Evolutionary conservation across 352 stramenopile genomes (phyloP).

Genomic region (Pythium vanterpoolii): DNA sequence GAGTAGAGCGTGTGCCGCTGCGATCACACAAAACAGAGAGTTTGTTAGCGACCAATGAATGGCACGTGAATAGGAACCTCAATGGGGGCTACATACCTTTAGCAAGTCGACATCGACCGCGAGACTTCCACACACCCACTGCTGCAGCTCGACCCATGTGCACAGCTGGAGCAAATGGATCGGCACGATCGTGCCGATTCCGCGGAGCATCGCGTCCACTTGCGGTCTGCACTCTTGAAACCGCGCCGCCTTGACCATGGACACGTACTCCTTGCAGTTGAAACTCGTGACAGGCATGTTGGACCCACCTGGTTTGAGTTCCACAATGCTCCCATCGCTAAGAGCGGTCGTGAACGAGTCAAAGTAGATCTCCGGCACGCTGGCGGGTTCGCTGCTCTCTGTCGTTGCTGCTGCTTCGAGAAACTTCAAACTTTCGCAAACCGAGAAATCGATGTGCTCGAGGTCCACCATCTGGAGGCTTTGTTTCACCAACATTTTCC

Average conservation of each 20-base stretch:
- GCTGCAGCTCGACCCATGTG: slow-evolving; percentile 74
- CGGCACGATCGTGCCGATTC: slow-evolving; percentile 67
- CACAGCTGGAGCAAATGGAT: slow-evolving; percentile 68
- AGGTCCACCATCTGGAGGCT: slow-evolving; percentile 55
- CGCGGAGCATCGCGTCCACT: slow-evolving; percentile 69
- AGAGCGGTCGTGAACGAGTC: slow-evolving; percentile 74
- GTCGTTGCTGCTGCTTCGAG: slow-evolving; percentile 18
- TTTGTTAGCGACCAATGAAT: not conserved
- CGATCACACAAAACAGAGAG: not conserved
- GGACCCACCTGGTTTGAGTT: slow-evolving; percentile 48
- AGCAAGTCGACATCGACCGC: slow-evolving; percentile 70
- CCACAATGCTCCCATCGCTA: slow-evolving; percentile 60
- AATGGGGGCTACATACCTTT: slow-evolving; percentile 35
- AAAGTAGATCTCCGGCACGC: slow-evolving; percentile 37
- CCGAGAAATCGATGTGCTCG: slow-evolving; percentile 48
- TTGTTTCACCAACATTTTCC: slow-evolving; percentile 80
- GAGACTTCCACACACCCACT: slow-evolving; percentile 77
- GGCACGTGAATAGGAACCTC: not conserved
- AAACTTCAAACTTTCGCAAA: slow-evolving; percentile 33
- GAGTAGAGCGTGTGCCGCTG: slow-evolving; percentile 77
- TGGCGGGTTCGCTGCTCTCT: not conserved
- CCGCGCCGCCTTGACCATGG: slow-evolving; percentile 51
- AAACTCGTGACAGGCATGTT: slow-evolving; percentile 56
- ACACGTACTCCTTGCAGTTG: slow-evolving; percentile 74
- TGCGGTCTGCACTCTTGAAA: slow-evolving; percentile 75